phyloP scores from a whole-genome alignment of 192 early-diverging fungal species.

The Coemansia sp. region DNA sequence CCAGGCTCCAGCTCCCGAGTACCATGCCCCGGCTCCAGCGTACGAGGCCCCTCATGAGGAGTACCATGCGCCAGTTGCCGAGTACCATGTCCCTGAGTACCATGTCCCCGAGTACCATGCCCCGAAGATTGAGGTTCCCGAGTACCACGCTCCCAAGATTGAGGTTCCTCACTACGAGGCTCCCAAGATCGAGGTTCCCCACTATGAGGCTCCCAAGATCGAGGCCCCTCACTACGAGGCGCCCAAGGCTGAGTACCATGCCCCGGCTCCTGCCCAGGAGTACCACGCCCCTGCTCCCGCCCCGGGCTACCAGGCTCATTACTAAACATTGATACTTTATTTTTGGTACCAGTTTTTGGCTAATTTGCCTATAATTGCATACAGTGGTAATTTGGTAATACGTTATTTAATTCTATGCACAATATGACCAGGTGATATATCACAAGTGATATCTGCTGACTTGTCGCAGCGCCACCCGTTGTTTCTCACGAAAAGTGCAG shows the following conservation, averaged over 20 bases:
- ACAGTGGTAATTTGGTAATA: conserved; percentile 4
- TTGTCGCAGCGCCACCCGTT: not conserved
- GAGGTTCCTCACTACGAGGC: conserved; percentile 4
- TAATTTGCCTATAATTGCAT: not conserved
- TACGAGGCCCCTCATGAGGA: conserved; percentile 10
- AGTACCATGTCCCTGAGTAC: conserved; percentile 20
- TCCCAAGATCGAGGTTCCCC: conserved; percentile 10
- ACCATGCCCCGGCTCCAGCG: conserved; percentile 11
- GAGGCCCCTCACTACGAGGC: conserved; percentile 10
- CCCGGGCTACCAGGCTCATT: conserved; percentile 11
- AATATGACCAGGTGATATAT: not conserved
- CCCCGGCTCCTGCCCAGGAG: not conserved
- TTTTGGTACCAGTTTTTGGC: not conserved
- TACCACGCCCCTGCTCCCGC: conserved; percentile 19
- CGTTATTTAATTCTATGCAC: not conserved
- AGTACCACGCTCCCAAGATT: conserved; percentile 12
- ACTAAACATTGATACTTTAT: not conserved
- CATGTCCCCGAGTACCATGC: conserved; percentile 24
- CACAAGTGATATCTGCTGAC: not conserved
- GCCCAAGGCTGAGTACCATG: conserved; percentile 12
- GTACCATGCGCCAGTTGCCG: conserved; percentile 7
- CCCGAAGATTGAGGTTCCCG: conserved; percentile 2
- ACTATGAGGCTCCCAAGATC: conserved; percentile 10
- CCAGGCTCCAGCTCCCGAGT: conserved; percentile 14
- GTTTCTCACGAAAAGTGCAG: too few relatives aligned